Evolutionary conservation across 768 basidiomycete genomes (phyloP).

Genomic region (Dacryopinax spathularia): DNA sequence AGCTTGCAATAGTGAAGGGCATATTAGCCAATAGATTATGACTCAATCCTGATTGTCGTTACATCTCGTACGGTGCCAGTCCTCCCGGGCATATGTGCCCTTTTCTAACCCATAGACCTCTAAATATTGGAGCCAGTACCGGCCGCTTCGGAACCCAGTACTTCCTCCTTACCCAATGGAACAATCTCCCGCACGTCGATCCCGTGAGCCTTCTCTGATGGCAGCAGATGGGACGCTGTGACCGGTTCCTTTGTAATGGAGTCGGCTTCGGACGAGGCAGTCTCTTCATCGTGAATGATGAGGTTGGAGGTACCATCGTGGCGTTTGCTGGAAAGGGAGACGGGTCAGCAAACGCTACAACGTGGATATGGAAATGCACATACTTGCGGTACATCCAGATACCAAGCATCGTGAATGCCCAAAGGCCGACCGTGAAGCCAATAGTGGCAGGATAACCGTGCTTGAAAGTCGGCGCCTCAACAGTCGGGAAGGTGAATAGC

Average conservation of each 20-base stretch:
- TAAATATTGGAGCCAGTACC: background rate
- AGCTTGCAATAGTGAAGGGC: background rate
- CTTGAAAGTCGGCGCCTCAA: conserved; percentile 15
- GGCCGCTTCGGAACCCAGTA: background rate
- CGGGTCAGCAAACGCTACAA: background rate
- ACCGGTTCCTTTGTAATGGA: background rate
- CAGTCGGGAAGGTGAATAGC: conserved; percentile 18
- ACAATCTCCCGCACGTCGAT: background rate
- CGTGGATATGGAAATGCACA: background rate
- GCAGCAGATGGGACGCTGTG: background rate
- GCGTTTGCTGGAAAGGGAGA: background rate
- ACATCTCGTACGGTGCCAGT: too few relatives aligned
- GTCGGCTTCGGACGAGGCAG: background rate
- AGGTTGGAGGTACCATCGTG: background rate
- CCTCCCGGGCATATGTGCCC: too few relatives aligned
- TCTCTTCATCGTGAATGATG: background rate
- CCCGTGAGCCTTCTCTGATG: background rate
- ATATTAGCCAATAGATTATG: background rate
- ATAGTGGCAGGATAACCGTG: conserved; percentile 17
- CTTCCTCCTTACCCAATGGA: background rate
- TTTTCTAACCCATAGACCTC: background rate
- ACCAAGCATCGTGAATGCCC: conserved; percentile 13
- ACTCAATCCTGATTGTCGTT: background rate
- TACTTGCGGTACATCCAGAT: conserved; percentile 9
- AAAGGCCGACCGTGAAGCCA: conserved; percentile 15